Conservation (phyloP, 495 filamentous ascomycete genomes). For the Glarea lozoyensis region DNA sequence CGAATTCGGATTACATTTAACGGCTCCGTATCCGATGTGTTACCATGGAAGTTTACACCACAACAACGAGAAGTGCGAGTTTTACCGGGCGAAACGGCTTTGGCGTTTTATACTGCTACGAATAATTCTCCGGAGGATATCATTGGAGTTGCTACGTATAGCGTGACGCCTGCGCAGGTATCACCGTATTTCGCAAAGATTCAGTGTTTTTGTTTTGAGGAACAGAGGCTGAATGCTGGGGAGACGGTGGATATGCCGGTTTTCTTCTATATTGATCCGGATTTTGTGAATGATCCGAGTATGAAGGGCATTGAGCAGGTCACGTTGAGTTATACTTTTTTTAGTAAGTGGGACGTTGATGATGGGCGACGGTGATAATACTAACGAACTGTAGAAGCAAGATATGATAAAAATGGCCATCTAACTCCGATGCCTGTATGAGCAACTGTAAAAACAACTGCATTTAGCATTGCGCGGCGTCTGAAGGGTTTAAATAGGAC, state of each 20-base stretch:
- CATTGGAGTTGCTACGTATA: slow-evolving; percentile 96
- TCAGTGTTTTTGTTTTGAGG: slow-evolving; percentile 99
- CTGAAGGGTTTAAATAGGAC: background rate
- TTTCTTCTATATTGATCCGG: slow-evolving; percentile 98
- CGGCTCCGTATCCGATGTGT: slow-evolving; percentile 84
- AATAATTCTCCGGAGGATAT: slow-evolving; percentile 86
- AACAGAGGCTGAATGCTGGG: slow-evolving; percentile 80
- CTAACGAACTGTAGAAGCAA: slow-evolving; percentile 52
- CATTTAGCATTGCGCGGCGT: slow-evolving; percentile 15
- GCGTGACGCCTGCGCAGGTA: slow-evolving; percentile 89
- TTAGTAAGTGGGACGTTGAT: slow-evolving; percentile 58
- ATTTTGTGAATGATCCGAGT: slow-evolving; percentile 80
- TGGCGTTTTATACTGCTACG: slow-evolving; percentile 96
- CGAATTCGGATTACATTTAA: slow-evolving; percentile 95
- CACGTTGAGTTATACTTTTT: slow-evolving; percentile 95
- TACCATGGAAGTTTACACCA: slow-evolving; percentile 95
- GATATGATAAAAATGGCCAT: slow-evolving; percentile 72
- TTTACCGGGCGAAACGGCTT: slow-evolving; percentile 88
- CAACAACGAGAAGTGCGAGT: slow-evolving; percentile 97
- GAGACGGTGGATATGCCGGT: slow-evolving; percentile 99
- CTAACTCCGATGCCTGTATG: slow-evolving; percentile 15
- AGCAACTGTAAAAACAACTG: slow-evolving; percentile 9
- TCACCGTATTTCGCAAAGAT: slow-evolving; percentile 99
- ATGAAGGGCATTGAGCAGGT: slow-evolving; percentile 94
- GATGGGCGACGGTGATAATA: background rate